Conservation (phyloP, 2,329 filamentous ascomycete genomes). For the Trichoderma asperellum region DNA sequence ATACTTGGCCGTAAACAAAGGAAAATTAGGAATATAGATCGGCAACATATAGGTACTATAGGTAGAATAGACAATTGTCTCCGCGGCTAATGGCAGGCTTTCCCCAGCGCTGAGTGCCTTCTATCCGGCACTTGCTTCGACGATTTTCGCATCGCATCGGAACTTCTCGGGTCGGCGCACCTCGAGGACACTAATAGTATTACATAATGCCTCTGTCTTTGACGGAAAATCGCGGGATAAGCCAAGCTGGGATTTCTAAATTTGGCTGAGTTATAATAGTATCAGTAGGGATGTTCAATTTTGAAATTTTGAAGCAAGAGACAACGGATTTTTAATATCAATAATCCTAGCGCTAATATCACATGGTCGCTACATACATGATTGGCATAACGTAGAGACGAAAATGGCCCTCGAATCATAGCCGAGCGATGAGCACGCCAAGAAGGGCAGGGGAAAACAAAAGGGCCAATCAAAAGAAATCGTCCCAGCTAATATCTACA, state of each 20-base stretch:
- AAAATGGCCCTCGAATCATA: background rate
- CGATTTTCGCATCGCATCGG: slow-evolving; percentile 8
- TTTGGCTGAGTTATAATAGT: background rate
- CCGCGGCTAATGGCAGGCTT: background rate
- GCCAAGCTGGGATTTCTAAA: background rate
- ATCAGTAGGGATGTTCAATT: background rate
- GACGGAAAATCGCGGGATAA: slow-evolving; percentile 1
- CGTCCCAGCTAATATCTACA: background rate
- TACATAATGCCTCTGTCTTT: slow-evolving; percentile 15
- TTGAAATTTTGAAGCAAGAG: background rate
- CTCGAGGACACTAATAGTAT: background rate
- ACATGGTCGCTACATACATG: background rate
- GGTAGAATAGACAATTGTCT: background rate
- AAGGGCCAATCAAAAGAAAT: slow-evolving; percentile 3
- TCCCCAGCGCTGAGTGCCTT: background rate
- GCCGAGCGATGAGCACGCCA: background rate
- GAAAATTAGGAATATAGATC: too few species aligned
- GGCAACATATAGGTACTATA: too few species aligned
- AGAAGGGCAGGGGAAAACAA: background rate
- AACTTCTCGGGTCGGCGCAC: slow-evolving; percentile 5
- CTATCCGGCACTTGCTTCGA: background rate
- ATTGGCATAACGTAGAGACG: background rate
- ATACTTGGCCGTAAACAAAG: background rate
- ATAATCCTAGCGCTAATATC: background rate
- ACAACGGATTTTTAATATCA: background rate